Base-by-base conservation (phyloP, 805 yeast species). In the Suhomyces pyralidae region DNA sequence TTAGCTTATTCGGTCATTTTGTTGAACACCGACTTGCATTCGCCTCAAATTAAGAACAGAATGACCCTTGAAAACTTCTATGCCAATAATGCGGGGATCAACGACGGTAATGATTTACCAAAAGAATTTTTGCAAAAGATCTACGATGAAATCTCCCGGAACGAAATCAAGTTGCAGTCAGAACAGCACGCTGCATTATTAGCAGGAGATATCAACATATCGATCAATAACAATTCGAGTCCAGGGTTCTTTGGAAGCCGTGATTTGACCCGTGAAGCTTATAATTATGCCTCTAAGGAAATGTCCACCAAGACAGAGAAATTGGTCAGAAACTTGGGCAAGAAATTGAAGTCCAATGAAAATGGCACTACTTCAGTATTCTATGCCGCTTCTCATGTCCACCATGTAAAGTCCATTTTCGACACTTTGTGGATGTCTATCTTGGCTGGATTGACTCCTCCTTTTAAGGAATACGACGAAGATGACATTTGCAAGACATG, bases 391-490 rank as follows among this genome's bases (percentile, higher is more conserved):
- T 82, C 91, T 1, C 93, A 88, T 62, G 82, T 88, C 14, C 96
- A 90, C 60, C 97, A 93, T 65, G 96, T 93, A 14, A 86, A 82
- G 65, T 92, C 97, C 1, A 89, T 96, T 64, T 93, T 94, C 71
- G 97, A 93, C 61, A 90, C 90, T 15, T 74, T 88, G 44, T 94
- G 99, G 99, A 92, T 96, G 97, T 90, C 97, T 0, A 82, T 94
- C 46, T 77, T 94, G 58, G 98, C 98, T 6, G 97, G 96, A 0
- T 77, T 94, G 48, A 91, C 97, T 0, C 93, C 96, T 3, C 96
- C 97, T 5, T 91, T 92, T 74, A 90, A 87, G 64, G 97, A 90
- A 51, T 85, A 86, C 56, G 91, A 88, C 59, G 94, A 89, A 59
- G 80, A 78, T 19, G 90, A 85, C 51, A 80, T 87, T 9, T 81